Base-by-base conservation (phyloP, 176 grass and related monocot genomes). In the Canna indica region DNA sequence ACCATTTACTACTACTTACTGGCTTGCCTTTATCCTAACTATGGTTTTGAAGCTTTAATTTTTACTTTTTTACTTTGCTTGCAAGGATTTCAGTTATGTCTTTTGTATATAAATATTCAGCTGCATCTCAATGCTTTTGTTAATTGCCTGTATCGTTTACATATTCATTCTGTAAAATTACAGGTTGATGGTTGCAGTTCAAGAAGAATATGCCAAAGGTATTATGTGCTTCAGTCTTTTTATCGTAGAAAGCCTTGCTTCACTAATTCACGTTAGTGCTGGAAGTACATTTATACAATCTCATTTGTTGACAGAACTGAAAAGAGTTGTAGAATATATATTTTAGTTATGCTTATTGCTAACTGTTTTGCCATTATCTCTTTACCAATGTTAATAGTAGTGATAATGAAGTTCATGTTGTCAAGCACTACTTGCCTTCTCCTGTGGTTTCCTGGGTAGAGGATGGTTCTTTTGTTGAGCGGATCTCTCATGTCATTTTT, bases 401-500 rank as follows among this genome's bases (percentile, higher is more conserved):
- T 16, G 25, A 73, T 78, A 73, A 1, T 20, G 73, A 30, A 22
- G 26, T 76, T 62, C 70, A 75, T 63, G 20, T 76, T 66, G 94
- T 99, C 16, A 90, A 90, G 75, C 89, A 99, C 68, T 87, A 99
- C 29, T 83, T 58, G 47, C 72, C 81, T 5, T 85, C 86, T 62
- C 69, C 94, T 26, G 81, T 93, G 18, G 70, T 90, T 76, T 99
- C 94, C 45, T 99, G 94, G 89, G 80, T 99, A 58, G 86, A 99
- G 34, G 94, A 93, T 44, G 75, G 77, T 32, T 78, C 87, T 1
- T 80, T 77, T 78, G 76, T 83, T 73, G 80, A 66, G 11, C 68
- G 67, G 45, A 76, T 67, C 85, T 85, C 84, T 76, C 88, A 87
- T 61, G 73, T 70, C 42, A 61, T 22, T 4, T n/a, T 78, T 42